Evolutionary conservation across 257 asterid genomes (phyloP).

Genomic region (Striga asiatica): DNA sequence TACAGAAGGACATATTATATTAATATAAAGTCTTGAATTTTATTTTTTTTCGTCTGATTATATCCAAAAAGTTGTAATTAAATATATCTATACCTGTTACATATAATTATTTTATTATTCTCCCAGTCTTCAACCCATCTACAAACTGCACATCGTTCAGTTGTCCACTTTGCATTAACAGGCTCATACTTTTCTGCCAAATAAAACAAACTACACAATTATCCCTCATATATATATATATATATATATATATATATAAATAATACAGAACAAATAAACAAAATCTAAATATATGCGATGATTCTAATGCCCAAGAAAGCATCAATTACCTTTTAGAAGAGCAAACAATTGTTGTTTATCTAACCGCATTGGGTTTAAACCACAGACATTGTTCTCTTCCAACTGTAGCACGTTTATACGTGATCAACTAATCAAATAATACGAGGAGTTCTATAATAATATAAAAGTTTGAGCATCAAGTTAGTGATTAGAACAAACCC

Average conservation of each 20-base stretch:
- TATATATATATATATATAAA: no score
- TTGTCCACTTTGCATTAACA: conserved; percentile 72
- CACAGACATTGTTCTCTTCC: conserved; percentile 30
- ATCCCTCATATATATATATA: no score
- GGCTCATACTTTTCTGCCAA: conserved; percentile 61
- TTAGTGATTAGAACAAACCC: conserved; percentile 44
- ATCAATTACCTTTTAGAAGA: conserved; percentile 47
- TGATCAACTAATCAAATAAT: conserved; percentile 1
- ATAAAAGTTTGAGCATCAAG: background rate
- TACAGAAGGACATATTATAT: conserved; percentile 11
- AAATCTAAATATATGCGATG: background rate
- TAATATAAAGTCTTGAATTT: background rate
- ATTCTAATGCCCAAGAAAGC: background rate
- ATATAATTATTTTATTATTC: conserved; percentile 81
- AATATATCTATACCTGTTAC: conserved; percentile 65
- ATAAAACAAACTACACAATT: no score
- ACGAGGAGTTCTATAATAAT: background rate
- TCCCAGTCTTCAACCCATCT: conserved; percentile 99
- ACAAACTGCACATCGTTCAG: conserved; percentile 94
- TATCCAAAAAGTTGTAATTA: conserved; percentile 3
- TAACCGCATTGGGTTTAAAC: conserved; percentile 29
- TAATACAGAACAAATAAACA: conserved; percentile 6
- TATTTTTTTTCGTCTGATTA: background rate
- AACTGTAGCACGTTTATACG: conserved; percentile 45
- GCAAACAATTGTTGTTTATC: conserved; percentile 54